phyloP scores from a whole-genome alignment of 257 asterid genomes.

The Thymus mandschuricus region DNA sequence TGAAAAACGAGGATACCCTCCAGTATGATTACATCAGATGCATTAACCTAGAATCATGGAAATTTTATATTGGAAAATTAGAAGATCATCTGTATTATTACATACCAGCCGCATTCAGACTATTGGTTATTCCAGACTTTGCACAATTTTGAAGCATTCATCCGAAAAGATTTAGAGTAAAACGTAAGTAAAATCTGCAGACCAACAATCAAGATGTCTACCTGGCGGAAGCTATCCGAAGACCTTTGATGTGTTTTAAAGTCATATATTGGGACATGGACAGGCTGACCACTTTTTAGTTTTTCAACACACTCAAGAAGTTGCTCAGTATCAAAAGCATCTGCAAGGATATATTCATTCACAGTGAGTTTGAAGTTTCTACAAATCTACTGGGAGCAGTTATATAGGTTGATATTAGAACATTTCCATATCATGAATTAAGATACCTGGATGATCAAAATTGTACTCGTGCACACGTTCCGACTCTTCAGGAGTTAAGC shows the following conservation, averaged over 20 bases:
- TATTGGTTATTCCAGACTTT: slow-evolving; percentile 10
- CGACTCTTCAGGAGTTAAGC: slow-evolving; percentile 81
- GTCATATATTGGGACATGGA: slow-evolving; percentile 92
- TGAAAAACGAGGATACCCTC: slow-evolving; percentile 99
- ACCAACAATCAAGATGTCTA: slow-evolving; percentile 32
- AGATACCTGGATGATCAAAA: slow-evolving; percentile 96
- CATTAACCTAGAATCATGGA: slow-evolving; percentile 70
- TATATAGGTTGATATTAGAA: slow-evolving; percentile 23
- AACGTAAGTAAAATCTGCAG: slow-evolving; percentile 13
- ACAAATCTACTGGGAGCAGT: neutral
- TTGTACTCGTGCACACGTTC: slow-evolving; percentile 84
- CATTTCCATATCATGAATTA: slow-evolving; percentile 16
- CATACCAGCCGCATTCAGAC: slow-evolving; percentile 17
- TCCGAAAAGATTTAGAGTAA: neutral
- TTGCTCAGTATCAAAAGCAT: slow-evolving; percentile 99
- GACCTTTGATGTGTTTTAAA: slow-evolving; percentile 93
- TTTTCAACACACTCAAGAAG: slow-evolving; percentile 82
- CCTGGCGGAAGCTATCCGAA: slow-evolving; percentile 92
- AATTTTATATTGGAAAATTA: slow-evolving; percentile 4
- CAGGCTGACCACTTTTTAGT: slow-evolving; percentile 72
- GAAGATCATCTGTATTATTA: slow-evolving; percentile 8
- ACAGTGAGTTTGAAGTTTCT: slow-evolving; percentile 13
- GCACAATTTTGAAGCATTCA: neutral
- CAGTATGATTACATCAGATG: slow-evolving; percentile 93
- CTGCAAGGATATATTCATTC: slow-evolving; percentile 44